These are phyloP conservation scores for Metschnikowia baotianmanensis DNA, from an alignment of 805 yeast genomes.

Conservation along the genomic window DNA sequence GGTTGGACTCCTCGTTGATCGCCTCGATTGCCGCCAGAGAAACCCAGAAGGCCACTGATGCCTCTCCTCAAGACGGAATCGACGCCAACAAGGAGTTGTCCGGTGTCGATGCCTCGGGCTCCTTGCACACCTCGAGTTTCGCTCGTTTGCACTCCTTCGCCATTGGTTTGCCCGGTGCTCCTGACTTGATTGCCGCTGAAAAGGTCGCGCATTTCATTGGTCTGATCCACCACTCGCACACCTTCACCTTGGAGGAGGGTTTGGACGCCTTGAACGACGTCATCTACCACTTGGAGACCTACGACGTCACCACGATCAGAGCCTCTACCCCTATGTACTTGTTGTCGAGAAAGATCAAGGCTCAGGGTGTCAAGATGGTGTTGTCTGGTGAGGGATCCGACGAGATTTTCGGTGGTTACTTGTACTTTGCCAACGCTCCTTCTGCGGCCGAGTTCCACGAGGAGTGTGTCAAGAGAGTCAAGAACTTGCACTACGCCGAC, in stretches of 20 bases:
- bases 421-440: slow-evolving; percentile 97
- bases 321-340: slow-evolving; percentile 99
- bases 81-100: slow-evolving; percentile 72
- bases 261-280: slow-evolving; percentile 93
- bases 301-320: slow-evolving; percentile 97
- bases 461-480: slow-evolving; percentile 93
- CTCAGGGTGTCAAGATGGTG: slow-evolving; percentile 99
- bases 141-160: slow-evolving; percentile 93
- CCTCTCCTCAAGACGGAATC: slow-evolving; percentile 44
- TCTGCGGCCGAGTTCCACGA: slow-evolving; percentile 88
- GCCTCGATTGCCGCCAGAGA: slow-evolving; percentile 98
- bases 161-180: slow-evolving; percentile 95
- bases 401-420: slow-evolving; percentile 97
- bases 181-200: slow-evolving; percentile 94
- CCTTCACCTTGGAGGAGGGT: slow-evolving; percentile 96
- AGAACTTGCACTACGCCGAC: slow-evolving; percentile 95
- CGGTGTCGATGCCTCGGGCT: slow-evolving; percentile 89
- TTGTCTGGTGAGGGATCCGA: slow-evolving; percentile 98
- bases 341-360: slow-evolving; percentile 93
- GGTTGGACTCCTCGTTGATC: slow-evolving; percentile 93
- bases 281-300: slow-evolving; percentile 93
- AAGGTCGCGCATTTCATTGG: slow-evolving; percentile 96
- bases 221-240: slow-evolving; percentile 96
- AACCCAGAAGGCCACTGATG: slow-evolving; percentile 71
- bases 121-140: slow-evolving; percentile 74